Evolutionary conservation across 352 stramenopile species (phyloP).

Genomic region (Globisporangium paddicum): DNA sequence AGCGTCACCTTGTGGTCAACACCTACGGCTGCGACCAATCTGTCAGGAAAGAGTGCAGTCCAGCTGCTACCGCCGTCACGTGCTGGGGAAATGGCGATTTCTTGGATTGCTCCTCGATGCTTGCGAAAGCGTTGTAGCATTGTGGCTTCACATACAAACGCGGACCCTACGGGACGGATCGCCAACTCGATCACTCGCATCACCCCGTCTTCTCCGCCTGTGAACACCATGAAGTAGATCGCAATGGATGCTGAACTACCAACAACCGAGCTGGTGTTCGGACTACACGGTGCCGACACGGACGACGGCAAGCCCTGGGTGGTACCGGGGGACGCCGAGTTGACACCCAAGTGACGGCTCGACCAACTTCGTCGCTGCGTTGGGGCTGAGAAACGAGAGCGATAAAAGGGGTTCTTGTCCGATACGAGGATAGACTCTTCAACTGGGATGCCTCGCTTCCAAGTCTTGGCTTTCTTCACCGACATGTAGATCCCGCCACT

Average conservation of each 20-base stretch:
- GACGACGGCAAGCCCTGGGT: background rate
- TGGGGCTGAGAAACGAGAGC: constrained; percentile 34
- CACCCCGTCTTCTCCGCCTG: constrained; percentile 52
- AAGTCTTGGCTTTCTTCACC: constrained; percentile 13
- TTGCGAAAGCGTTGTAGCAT: constrained; percentile 54
- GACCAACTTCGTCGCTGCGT: constrained; percentile 26
- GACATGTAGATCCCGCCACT: constrained; percentile 14
- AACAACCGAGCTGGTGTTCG: background rate
- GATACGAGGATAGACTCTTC: constrained; percentile 38
- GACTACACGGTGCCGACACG: constrained; percentile 23
- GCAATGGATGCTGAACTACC: constrained; percentile 6
- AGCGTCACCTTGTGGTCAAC: constrained; percentile 53
- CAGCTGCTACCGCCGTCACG: constrained; percentile 11
- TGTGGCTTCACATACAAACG: constrained; percentile 36
- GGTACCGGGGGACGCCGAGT: background rate
- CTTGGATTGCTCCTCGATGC: constrained; percentile 54
- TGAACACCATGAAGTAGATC: constrained; percentile 66
- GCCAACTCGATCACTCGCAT: constrained; percentile 51
- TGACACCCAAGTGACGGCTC: constrained; percentile 28
- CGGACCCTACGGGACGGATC: constrained; percentile 21
- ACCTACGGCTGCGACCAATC: constrained; percentile 58
- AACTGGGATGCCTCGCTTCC: constrained; percentile 19
- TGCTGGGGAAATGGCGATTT: constrained; percentile 54
- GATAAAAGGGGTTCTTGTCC: constrained; percentile 63
- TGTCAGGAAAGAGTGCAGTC: constrained; percentile 34